Evolutionary conservation across 2,329 filamentous ascomycete species (phyloP).

Genomic region (Chalaropsis ovoidea): DNA sequence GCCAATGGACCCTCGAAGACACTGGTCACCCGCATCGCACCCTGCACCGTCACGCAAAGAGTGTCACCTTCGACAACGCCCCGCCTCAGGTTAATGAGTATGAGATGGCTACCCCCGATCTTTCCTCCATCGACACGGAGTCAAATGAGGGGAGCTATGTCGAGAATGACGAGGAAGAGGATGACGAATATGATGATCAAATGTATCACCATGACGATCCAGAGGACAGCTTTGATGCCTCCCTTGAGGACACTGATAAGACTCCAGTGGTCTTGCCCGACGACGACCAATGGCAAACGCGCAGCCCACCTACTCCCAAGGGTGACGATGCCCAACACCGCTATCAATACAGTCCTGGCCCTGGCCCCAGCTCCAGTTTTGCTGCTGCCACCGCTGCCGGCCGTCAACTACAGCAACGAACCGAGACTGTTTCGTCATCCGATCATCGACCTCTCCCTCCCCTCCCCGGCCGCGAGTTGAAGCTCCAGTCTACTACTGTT

Average conservation of each 20-base stretch:
- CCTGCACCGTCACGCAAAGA: conserved; percentile 81
- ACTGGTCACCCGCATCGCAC: conserved; percentile 53
- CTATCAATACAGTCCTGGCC: conserved; percentile 52
- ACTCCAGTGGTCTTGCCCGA: conserved; percentile 96
- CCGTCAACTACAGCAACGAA: conserved; percentile 50
- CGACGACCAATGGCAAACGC: conserved; percentile 61
- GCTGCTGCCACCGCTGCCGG: conserved; percentile 37
- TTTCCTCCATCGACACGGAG: conserved; percentile 81
- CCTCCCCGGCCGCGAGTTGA: conserved; percentile 51
- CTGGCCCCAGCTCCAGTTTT: conserved; percentile 36
- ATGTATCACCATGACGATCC: conserved; percentile 34
- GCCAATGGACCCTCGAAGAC: conserved; percentile 58
- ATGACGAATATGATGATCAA: conserved; percentile 61
- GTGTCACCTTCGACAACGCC: conserved; percentile 89
- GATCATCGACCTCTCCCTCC: conserved; percentile 80
- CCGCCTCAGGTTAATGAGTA: conserved; percentile 96
- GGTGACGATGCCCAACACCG: conserved; percentile 52
- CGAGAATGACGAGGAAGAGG: conserved; percentile 64
- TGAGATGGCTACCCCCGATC: conserved; percentile 91
- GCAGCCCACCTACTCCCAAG: conserved; percentile 31
- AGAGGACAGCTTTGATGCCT: conserved; percentile 91
- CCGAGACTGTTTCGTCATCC: conserved; percentile 63
- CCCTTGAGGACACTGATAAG: conserved; percentile 90
- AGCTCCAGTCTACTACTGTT: conserved; percentile 18
- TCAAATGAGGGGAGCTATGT: conserved; percentile 92